Base-by-base conservation (phyloP, 2,329 filamentous ascomycete species). In the Paecilomyces formosus region DNA sequence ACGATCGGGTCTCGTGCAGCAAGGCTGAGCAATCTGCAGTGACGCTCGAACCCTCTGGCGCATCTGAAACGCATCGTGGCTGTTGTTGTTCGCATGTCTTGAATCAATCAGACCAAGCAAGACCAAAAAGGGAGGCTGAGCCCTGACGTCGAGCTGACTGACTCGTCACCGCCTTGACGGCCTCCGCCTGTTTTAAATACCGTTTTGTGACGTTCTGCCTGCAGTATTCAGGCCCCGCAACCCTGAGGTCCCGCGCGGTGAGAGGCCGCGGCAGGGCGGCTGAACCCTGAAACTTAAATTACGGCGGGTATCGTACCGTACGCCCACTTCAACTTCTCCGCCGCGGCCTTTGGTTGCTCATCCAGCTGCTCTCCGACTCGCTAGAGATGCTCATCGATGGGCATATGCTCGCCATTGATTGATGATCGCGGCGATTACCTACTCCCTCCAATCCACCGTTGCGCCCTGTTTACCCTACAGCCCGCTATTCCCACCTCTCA, bases 301-400 rank as follows among this genome's bases (percentile, higher is more conserved):
- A 66, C 64, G 63, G 65, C 59, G 62, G 57, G 61, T 61, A 65
- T 60, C 45, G 54, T 58, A 64, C 57, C 56, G 61, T 61, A 58
- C 39, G n/a, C 30, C 50, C 50, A 52, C 39, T 45, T 52, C 21
- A 24, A 28, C 50, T 52, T 52, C 50, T 52, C 21, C 50, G 50
- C 50, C 50, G 49, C 13, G 35, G 35, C 35, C 24, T 39, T 45
- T 45, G 39, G 39, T 45, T 45, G 39, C 39, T 45, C 39, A 45
- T 45, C 39, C 39, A 45, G 39, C 39, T 39, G 21, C 49, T 52
- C 49, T 52, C 21, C 24, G 49, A 52, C 49, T 52, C 50, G 22
- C 50, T 28, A 52, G 22, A 24, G 12, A 52, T 52, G 50, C 50
- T 52, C 26, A 24, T 52, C 21, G 22, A 26, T 28, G 9, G 15